Percentiles rank a stretch among this genome's conserved stretches.
These are phyloP conservation scores for Trichoderma gracile DNA, from an alignment of 2,329 filamentous ascomycete genomes.

Conservation along the genomic window DNA sequence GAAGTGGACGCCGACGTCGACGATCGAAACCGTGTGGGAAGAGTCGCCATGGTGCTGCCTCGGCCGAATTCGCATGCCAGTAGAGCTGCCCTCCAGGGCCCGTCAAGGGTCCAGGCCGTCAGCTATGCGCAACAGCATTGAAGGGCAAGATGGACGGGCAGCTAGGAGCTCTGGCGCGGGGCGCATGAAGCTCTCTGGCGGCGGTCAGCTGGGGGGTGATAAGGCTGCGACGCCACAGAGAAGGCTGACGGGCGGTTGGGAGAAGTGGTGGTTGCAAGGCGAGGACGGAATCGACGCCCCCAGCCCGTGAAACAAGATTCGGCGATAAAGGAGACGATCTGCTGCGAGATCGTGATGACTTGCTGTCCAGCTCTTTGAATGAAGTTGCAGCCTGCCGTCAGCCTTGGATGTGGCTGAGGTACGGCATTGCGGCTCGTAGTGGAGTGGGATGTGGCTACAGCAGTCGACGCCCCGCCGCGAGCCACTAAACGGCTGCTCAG, in stretches of 20 bases:
- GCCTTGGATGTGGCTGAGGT: conserved; percentile 37
- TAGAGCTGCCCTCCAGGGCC: conserved; percentile 37
- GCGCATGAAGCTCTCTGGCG: conserved; percentile 27
- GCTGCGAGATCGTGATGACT: conserved; percentile 2
- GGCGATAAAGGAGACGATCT: not conserved
- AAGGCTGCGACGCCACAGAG: not conserved
- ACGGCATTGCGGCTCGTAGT: conserved; percentile 15
- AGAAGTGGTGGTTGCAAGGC: not conserved
- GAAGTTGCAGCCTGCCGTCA: conserved; percentile 38
- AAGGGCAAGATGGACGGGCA: conserved; percentile 30
- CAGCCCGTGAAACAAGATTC: not conserved
- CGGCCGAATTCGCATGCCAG: conserved; percentile 34
- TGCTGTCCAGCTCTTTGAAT: conserved; percentile 14
- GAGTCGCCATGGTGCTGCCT: conserved; percentile 50
- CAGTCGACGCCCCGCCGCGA: conserved; percentile 20
- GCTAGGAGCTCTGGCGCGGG: conserved; percentile 35
- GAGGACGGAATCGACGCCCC: not conserved
- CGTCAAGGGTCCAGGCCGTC: conserved; percentile 42
- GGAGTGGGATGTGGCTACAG: conserved; percentile 22
- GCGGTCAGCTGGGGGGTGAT: conserved; percentile 10
- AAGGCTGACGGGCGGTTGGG: not conserved
- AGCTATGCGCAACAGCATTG: conserved; percentile 40
- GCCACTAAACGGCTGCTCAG: not conserved
- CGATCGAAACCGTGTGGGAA: conserved; percentile 61
- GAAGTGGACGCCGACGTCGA: conserved; percentile 63